Conservation (phyloP, 345 rosid species). For the Crucihimalaya himalaica region DNA sequence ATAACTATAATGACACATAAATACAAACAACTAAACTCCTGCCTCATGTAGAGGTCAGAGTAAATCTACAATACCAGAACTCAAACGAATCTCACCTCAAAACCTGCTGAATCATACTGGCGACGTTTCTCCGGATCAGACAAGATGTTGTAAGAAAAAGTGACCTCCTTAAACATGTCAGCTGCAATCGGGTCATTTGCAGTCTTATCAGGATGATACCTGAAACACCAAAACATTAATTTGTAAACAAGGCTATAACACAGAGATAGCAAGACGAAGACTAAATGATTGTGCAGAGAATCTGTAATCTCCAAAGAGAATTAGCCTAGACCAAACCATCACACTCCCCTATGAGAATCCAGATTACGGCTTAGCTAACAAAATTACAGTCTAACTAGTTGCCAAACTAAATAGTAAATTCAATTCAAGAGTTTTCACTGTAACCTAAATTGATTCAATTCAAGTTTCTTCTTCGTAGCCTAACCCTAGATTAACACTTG, state of each 20-base stretch:
- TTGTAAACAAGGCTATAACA: neutral
- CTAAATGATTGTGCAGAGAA: neutral
- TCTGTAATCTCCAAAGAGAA: neutral
- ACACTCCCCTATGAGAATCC: neutral
- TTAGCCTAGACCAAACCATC: constrained; percentile 15
- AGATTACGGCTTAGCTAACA: neutral
- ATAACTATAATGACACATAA: neutral
- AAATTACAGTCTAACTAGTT: neutral
- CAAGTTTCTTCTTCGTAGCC: constrained; percentile 2
- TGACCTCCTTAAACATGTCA: constrained; percentile 92
- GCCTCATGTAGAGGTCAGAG: neutral
- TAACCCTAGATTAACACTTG: constrained; percentile 26
- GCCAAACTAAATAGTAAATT: neutral
- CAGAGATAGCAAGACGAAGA: neutral
- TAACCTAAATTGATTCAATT: constrained; percentile 4
- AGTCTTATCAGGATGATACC: constrained; percentile 99
- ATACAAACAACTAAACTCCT: neutral
- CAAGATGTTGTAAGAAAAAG: constrained; percentile 87
- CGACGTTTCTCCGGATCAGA: constrained; percentile 89
- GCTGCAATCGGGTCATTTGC: constrained; percentile 91
- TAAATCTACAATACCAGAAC: neutral
- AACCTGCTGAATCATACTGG: constrained; percentile 92
- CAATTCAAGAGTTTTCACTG: neutral
- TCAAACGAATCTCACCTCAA: constrained; percentile 66
- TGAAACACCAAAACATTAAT: constrained; percentile 39